A percentile compares a stretch with the other conserved stretches of the same genome.
phyloP scores from a whole-genome alignment of 1,139 yeast genomes.

The Nakaseomyces sp. region DNA sequence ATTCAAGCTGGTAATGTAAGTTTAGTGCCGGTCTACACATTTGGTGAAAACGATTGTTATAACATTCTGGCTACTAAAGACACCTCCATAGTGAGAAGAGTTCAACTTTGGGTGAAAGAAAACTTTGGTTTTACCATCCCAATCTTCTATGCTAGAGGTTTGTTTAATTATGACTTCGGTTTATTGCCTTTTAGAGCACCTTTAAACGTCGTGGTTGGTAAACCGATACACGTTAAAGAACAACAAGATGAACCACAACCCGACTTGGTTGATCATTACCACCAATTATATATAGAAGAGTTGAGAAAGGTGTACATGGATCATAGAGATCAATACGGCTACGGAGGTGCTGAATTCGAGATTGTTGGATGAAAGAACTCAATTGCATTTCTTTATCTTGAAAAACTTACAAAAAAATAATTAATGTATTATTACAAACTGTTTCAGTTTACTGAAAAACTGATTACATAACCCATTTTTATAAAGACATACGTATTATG shows the following conservation, averaged over 20 bases:
- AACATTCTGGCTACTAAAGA: conserved; percentile 50
- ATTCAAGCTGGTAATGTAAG: conserved; percentile 67
- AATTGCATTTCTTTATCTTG: not conserved
- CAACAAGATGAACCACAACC: conserved; percentile 38
- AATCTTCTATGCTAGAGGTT: conserved; percentile 83
- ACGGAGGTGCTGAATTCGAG: conserved; percentile 38
- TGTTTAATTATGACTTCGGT: conserved; percentile 89
- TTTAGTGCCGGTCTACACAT: conserved; percentile 81
- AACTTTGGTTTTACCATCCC: conserved; percentile 80
- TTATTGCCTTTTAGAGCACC: conserved; percentile 78
- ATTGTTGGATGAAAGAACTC: conserved; percentile 19
- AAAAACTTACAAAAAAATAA: not conserved
- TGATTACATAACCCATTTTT: not conserved
- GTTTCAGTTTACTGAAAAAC: not conserved
- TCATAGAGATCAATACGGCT: conserved; percentile 54
- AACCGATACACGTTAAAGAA: conserved; percentile 63
- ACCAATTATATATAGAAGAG: conserved; percentile 60
- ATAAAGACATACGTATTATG: not conserved
- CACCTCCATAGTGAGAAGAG: conserved; percentile 43
- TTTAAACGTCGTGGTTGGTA: conserved; percentile 72
- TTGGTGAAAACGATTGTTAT: conserved; percentile 84
- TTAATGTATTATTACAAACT: conserved; percentile 1
- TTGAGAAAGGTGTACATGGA: conserved; percentile 58
- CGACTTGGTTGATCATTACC: conserved; percentile 59
- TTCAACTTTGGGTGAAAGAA: conserved; percentile 67